Percentiles rank a stretch among this genome's conserved stretches.
Conservation (phyloP, 2,329 filamentous ascomycete genomes). For the Westerdykella sp. region DNA sequence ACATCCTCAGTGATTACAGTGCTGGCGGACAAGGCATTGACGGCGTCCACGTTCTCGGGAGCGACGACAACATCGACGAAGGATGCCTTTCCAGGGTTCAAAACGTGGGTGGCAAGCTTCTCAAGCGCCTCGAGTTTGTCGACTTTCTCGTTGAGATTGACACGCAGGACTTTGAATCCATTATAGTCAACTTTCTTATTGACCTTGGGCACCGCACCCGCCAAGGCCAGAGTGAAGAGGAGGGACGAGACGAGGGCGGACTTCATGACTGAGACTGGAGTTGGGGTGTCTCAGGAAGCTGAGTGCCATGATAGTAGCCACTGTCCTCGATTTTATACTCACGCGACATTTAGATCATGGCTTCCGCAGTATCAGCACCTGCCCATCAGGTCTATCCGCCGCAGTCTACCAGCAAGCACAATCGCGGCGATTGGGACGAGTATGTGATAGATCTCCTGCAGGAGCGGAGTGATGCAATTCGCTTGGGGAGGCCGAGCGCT, state of each 20-base stretch:
- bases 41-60: slow-evolving; percentile 26
- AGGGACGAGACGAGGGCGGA: slow-evolving; percentile 22
- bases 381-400: slow-evolving; percentile 14
- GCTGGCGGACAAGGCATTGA: slow-evolving; percentile 22
- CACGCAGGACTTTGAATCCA: slow-evolving; percentile 33
- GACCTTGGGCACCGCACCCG: slow-evolving; percentile 19
- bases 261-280: slow-evolving; percentile 18
- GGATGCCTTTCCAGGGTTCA: slow-evolving; percentile 25
- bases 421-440: slow-evolving; percentile 12
- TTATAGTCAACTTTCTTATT: slow-evolving; percentile 31
- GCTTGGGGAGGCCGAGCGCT: slow-evolving; percentile 1
- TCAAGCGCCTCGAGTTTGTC: slow-evolving; percentile 24
- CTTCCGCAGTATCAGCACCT: slow-evolving; percentile 10
- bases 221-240: slow-evolving; percentile 19
- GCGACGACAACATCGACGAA: slow-evolving; percentile 33
- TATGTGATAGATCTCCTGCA: slow-evolving; percentile 20
- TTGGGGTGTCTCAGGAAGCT: not conserved
- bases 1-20: slow-evolving; percentile 31
- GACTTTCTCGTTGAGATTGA: slow-evolving; percentile 15
- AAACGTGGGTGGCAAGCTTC: slow-evolving; percentile 25
- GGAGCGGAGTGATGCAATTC: slow-evolving; percentile 17
- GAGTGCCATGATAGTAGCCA: not conserved
- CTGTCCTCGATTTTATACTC: slow-evolving; percentile 9
- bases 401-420: slow-evolving; percentile 4
- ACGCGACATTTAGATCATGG: not conserved